phyloP scores from a whole-genome alignment of 805 yeast species.

The Teunomyces cretensis region DNA sequence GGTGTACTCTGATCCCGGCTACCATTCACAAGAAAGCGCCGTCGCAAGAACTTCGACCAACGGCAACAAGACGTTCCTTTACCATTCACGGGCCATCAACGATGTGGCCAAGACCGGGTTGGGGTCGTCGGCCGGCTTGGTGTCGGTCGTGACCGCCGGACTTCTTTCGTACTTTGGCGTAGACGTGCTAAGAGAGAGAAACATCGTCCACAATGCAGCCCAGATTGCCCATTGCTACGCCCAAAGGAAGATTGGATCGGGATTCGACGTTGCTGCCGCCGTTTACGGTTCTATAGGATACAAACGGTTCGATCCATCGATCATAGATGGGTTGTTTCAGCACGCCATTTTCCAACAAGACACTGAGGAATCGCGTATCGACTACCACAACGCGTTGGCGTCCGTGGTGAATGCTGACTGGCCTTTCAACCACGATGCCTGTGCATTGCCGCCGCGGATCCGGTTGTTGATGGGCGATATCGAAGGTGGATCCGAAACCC shows the following conservation, averaged over 20 bases:
- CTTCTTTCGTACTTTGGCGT: conserved; percentile 48
- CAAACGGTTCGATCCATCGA: conserved; percentile 64
- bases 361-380: conserved; percentile 2
- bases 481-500: conserved; percentile 90
- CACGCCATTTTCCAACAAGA: conserved; percentile 22
- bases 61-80: conserved; percentile 48
- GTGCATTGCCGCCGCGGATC: conserved; percentile 67
- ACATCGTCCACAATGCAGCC: conserved; percentile 73
- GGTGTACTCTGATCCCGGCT: conserved; percentile 82
- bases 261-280: conserved; percentile 97
- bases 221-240: conserved; percentile 93
- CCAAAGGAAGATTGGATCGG: conserved; percentile 94
- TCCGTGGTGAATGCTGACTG: conserved; percentile 52
- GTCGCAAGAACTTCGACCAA: conserved; percentile 30
- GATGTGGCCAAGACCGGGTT: conserved; percentile 90
- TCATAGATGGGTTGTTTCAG: conserved; percentile 42
- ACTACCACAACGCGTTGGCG: conserved; percentile 20
- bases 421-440: conserved; percentile 55
- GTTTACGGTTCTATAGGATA: conserved; percentile 86
- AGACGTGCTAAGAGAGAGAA: conserved; percentile 10
- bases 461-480: conserved; percentile 90
- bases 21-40: conserved; percentile 72
- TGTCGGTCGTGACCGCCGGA: conserved; percentile 74
- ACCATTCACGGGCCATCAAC: conserved; percentile 58
- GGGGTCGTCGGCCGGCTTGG: conserved; percentile 95